Conservation (phyloP, 257 asterid species). For the Verbena officinalis region DNA sequence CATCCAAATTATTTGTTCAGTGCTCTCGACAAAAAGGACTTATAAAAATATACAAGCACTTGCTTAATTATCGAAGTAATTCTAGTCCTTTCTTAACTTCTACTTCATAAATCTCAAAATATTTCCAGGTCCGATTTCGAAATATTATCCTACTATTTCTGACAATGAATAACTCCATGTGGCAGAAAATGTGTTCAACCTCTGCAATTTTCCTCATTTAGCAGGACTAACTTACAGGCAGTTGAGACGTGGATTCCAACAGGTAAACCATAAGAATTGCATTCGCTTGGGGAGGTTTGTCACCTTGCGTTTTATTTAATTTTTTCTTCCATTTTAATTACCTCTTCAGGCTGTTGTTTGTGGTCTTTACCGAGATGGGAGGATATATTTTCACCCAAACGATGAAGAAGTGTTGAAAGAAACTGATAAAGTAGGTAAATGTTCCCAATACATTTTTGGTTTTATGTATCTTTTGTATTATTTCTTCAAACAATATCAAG, state of each 20-base stretch:
- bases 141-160: conserved; percentile 24
- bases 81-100: conserved; percentile 17
- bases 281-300: conserved; percentile 4
- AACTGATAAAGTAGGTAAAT: conserved; percentile 71
- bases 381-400: conserved; percentile 80
- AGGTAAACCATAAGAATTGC: conserved; percentile 52
- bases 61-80: conserved; percentile 93
- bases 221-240: conserved; percentile 71
- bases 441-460: conserved; percentile 9
- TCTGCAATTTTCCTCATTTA: conserved; percentile 77
- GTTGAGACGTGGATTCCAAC: conserved; percentile 84
- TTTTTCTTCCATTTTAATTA: conserved; percentile 12
- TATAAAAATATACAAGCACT: conserved; percentile 89
- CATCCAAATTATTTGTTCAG: conserved; percentile 95
- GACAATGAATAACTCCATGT: conserved; percentile 24
- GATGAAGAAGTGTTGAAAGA: conserved; percentile 73
- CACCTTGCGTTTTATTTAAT: conserved; percentile 2
- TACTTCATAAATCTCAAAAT: neutral
- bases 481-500: no score
- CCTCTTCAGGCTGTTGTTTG: conserved; percentile 78
- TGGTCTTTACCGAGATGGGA: conserved; percentile 79
- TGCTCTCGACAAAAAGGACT: conserved; percentile 98
- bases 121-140: neutral
- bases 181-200: conserved; percentile 98
- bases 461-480: neutral